Percentiles rank a stretch among this genome's conserved stretches.
Conservation (phyloP, 495 filamentous ascomycete genomes). For the Podospora comata region DNA sequence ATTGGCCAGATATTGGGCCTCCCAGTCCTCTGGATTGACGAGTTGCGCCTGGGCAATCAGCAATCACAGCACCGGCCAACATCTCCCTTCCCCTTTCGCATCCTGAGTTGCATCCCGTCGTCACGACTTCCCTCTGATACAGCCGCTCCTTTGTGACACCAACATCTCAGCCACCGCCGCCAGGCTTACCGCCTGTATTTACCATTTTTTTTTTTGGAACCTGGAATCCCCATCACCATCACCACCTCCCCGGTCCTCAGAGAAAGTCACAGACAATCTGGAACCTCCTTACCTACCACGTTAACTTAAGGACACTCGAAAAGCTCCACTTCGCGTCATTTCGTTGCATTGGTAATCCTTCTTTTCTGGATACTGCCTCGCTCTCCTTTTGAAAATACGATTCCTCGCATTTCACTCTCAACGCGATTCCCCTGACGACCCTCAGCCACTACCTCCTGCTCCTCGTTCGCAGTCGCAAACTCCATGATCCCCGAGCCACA, state of each 20-base stretch:
- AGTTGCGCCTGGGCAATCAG: conserved; percentile 14
- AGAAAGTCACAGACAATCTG: background rate
- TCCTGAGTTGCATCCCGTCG: background rate
- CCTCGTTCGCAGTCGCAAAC: background rate
- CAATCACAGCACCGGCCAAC: conserved; percentile 10
- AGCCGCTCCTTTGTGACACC: background rate
- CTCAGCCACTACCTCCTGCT: background rate
- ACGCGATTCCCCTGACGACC: background rate
- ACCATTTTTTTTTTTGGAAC: background rate
- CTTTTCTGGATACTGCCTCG: background rate
- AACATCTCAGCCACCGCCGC: background rate
- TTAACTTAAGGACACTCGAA: background rate
- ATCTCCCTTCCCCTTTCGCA: background rate
- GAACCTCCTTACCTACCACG: background rate
- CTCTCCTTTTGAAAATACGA: background rate
- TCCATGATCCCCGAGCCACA: background rate
- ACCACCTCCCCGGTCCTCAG: background rate
- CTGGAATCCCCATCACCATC: background rate
- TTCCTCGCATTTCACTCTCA: background rate
- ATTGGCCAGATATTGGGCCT: conserved; percentile 8
- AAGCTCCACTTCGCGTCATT: conserved; percentile 13
- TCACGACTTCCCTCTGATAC: background rate
- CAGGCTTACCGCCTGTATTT: background rate
- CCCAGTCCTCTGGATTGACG: conserved; percentile 27
- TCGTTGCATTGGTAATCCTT: conserved; percentile 8